Evolutionary conservation across 73 alveolate species (phyloP), one percentile per base, ranked within the genome.

Genomic region (Paramecium biaurelia): DNA sequence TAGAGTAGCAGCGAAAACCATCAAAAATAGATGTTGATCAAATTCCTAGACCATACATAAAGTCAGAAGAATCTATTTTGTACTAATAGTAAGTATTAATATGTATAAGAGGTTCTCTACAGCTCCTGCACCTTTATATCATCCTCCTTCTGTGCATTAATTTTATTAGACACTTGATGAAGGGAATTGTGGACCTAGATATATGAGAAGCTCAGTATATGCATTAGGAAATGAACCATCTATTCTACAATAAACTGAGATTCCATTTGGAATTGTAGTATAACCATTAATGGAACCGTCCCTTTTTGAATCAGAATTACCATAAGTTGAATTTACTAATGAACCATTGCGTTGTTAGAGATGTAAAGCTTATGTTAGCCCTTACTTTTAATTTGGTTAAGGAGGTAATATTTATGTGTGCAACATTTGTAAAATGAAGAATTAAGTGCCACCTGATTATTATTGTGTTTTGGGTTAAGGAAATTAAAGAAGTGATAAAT

Each of bases 111-210:
- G 90, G 56, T 79, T 79, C 74, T 79, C 90, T 3, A 79, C 90
- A 30, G 76, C 42, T 38, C 90, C 90, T 20, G 70, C 74, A 5
- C 90, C 90, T 8, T 42, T 79, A 18, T 79, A 79, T 79, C 90
- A 79, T 45, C 90, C 90, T 23, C 90, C 90, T 3, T 23, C 42
- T 10, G 45, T 42, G 56, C 90, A 79, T 79, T 11, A 79, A 24
- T 79, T 24, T 79, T 79, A 30, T 79, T 41, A 9, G 15, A 45
- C 72, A 43, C 2, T 30, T 15, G 98, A 95, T 92, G 97, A 95
- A 89, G 98, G 98, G 15, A 84, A 92, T 49, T 92, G 94, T n/a
- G 97, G 98, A 37, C 98, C 98, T 11, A 92, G 93, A 45, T 92
- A 57, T 45, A 93, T 93, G 92, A 89, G 98, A 53, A 74, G 95